phyloP scores from a whole-genome alignment of 192 early-diverging fungal species.

The Dispira simplex region DNA sequence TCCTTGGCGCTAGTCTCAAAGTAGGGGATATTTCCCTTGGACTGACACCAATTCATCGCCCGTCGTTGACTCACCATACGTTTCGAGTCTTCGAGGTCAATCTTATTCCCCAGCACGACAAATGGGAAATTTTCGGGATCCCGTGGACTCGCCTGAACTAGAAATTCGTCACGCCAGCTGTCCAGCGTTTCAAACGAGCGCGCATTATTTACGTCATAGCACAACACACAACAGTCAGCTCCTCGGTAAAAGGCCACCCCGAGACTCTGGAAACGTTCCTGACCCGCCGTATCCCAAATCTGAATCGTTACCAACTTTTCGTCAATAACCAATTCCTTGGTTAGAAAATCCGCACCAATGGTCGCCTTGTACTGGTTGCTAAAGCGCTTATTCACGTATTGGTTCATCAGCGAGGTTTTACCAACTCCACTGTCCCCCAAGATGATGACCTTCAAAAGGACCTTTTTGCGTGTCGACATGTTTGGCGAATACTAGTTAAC shows the following conservation, averaged over 20 bases:
- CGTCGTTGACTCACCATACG: slow-evolving; percentile 80
- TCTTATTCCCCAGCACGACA: slow-evolving; percentile 98
- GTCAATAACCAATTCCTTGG: slow-evolving; percentile 90
- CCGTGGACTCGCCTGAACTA: slow-evolving; percentile 85
- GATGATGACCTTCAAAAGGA: slow-evolving; percentile 38
- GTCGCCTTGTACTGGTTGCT: slow-evolving; percentile 97
- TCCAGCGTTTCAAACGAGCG: slow-evolving; percentile 93
- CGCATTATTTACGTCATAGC: slow-evolving; percentile 90
- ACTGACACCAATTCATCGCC: slow-evolving; percentile 90
- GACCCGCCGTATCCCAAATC: slow-evolving; percentile 99
- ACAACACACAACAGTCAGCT: slow-evolving; percentile 96
- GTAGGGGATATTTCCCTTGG: slow-evolving; percentile 92
- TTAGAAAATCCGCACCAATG: slow-evolving; percentile 98
- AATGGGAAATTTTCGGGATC: slow-evolving; percentile 99
- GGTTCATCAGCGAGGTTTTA: slow-evolving; percentile 99
- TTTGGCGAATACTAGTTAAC: neutral
- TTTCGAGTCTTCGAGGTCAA: slow-evolving; percentile 91
- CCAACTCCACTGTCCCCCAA: slow-evolving; percentile 84
- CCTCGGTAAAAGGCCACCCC: slow-evolving; percentile 99
- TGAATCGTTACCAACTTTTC: slow-evolving; percentile 91
- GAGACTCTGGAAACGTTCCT: slow-evolving; percentile 95
- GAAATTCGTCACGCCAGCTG: slow-evolving; percentile 97
- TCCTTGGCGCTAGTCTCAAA: slow-evolving; percentile 99
- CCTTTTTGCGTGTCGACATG: slow-evolving; percentile 12
- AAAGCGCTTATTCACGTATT: slow-evolving; percentile 97